A percentile compares a stretch with the other conserved stretches of the same genome.
Conservation (phyloP, 768 basidiomycete genomes). For the Roridomyces roridus region DNA sequence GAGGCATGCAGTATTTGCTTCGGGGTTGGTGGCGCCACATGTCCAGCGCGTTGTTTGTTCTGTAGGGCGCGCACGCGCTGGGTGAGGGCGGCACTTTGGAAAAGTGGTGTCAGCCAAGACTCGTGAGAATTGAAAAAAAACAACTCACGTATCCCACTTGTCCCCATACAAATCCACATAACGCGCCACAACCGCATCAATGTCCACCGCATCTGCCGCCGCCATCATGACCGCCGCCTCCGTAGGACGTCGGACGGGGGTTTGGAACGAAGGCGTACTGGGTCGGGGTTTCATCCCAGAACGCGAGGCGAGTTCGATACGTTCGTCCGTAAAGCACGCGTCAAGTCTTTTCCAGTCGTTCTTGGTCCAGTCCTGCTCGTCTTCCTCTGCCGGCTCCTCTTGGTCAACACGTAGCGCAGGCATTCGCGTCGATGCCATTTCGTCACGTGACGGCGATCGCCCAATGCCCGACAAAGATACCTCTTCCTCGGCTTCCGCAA, state of each 20-base stretch:
- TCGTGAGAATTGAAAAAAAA: not conserved
- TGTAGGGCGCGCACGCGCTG: slow-evolving; percentile 61
- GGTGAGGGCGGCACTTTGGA: slow-evolving; percentile 55
- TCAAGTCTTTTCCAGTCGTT: slow-evolving; percentile 85
- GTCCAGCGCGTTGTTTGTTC: slow-evolving; percentile 63
- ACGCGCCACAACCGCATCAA: slow-evolving; percentile 64
- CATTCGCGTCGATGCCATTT: not conserved
- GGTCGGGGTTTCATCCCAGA: slow-evolving; percentile 19
- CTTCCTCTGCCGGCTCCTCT: slow-evolving; percentile 11
- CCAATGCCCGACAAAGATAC: slow-evolving; percentile 31
- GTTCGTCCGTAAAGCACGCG: slow-evolving; percentile 77
- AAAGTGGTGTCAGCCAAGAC: not conserved
- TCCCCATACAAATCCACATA: slow-evolving; percentile 60
- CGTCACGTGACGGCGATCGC: not conserved
- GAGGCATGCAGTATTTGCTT: slow-evolving; percentile 15
- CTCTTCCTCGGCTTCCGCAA: slow-evolving; percentile 64
- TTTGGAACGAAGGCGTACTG: not conserved
- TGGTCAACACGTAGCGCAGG: not conserved
- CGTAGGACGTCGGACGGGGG: slow-evolving; percentile 1
- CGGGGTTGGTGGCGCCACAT: slow-evolving; percentile 57
- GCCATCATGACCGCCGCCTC: slow-evolving; percentile 47
- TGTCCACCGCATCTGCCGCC: slow-evolving; percentile 55
- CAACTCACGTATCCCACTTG: slow-evolving; percentile 63
- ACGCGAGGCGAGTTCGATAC: slow-evolving; percentile 51
- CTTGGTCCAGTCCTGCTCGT: slow-evolving; percentile 62